Base-by-base conservation (phyloP, 1,284 basidiomycete genomes). In the Ganoderma multipileum region DNA sequence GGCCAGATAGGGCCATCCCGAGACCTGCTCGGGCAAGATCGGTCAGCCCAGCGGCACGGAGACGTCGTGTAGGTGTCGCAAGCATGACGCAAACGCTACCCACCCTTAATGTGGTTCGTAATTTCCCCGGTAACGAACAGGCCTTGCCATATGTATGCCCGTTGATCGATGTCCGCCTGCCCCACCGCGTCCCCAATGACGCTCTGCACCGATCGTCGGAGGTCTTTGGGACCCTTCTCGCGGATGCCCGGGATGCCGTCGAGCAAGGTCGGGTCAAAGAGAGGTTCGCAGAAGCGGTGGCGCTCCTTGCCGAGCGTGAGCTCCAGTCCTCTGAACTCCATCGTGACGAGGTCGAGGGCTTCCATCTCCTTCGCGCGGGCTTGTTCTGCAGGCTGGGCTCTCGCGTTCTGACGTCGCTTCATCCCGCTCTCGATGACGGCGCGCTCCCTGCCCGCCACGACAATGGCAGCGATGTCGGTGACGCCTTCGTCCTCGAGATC, bases 251-350 rank as follows among this genome's bases (percentile, higher is more conserved):
- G 75, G 14, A 83, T 64, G n/a, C 76, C 72, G 2, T 79, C 78
- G 67, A 92, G 79, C 50, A 92, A 73, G 2, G 77, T 80, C 2
- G 94, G 92, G 69, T 96, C 91, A 72, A 96, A 95, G 41, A 98
- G 83, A 11, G 96, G 95, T 77, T 98, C 96, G 77, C 94, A 95
- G 78, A 97, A 91, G 52, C 94, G 86, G 83, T 98, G 95, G 60
- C 96, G 86, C 74, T 96, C 94, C 74, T 94, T 91, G 6, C 96
- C 96, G 39, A 98, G 76, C 1, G 90, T 92, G 70, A 98, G 80
- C 61, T 90, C 87, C 75, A 90, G 86, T 6, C 86, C 91, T 7
- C 85, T 83, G 77, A 94, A 94, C 75, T 93, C 85, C 16, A 95
- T 80, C n/a, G 89, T 87, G 67, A 94, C 80, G 68, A 95, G 86